Base-by-base conservation (phyloP, 352 stramenopile species). In the Globisporangium paroecandrum region DNA sequence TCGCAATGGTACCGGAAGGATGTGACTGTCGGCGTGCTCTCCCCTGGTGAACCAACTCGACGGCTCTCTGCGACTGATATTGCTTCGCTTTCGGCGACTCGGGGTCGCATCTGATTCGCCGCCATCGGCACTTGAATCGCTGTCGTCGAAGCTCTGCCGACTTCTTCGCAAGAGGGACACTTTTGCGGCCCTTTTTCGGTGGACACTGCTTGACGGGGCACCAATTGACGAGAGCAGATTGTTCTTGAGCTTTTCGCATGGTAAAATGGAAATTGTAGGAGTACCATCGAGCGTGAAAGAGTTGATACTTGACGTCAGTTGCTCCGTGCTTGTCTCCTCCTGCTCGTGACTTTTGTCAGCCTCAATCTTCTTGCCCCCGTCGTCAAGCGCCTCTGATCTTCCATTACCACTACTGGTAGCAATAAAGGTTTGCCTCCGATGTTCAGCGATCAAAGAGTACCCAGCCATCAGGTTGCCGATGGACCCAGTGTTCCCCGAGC, bases 41-140 rank as follows among this genome's bases (percentile, higher is more conserved):
- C 69, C 69, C 38, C 70, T 66, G 34, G 66, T 66, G 32, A 78
- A 10, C 60, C 60, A 68, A 1, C 43, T 63, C 4, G 62, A 53
- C 0, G 54, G 27, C 27, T 63, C 59, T 34, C 66, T 57, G 25
- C 59, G 60, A 9, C 29, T 82, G 9, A 78, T 88, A 46, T 89
- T 91, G 58, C 81, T 91, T n/a, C 85, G 81, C 67, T 93, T 93
- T 8, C 85, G 79, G 10, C 82, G 76, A 25, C 74, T 74, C 0
- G 73, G 71, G 59, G 78, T 86, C 7, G 69, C 69, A 62, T 90
- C 82, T 13, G 79, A 85, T 13, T 66, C 54, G 22, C 54, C 76
- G 57, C 88, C 77, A 53, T 89, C 83, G 18, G 79, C 58, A 54
- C 81, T 91, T 15, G 79, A 93, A 51, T 81, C 82, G 46, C 81